Conservation (phyloP, 2,329 filamentous ascomycete species). For the Arthrobotrys musiformis region DNA sequence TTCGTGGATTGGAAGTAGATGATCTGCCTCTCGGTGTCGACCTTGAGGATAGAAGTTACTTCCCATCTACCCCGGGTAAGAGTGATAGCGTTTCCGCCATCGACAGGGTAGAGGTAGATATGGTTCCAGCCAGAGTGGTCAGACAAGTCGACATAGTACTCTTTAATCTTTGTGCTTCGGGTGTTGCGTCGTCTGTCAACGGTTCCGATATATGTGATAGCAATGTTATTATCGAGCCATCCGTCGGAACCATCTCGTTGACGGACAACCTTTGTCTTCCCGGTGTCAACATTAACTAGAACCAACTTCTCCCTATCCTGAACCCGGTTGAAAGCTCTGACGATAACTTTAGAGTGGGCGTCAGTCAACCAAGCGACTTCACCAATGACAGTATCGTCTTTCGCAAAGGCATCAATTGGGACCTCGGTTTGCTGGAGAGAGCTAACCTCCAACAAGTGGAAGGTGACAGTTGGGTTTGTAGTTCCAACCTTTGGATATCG, state of each 20-base stretch:
- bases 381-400: constrained; percentile 73
- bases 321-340: constrained; percentile 75
- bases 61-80: constrained; percentile 76
- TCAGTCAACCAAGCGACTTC: constrained; percentile 76
- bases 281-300: constrained; percentile 68
- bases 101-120: constrained; percentile 72
- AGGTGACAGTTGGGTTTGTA: constrained; percentile 73
- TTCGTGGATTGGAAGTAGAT: constrained; percentile 75
- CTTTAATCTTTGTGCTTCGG: constrained; percentile 58
- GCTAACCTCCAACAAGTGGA: constrained; percentile 70
- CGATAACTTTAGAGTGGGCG: constrained; percentile 71
- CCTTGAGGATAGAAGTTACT: constrained; percentile 70
- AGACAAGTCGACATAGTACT: constrained; percentile 74
- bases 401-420: constrained; percentile 69
- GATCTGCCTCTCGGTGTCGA: constrained; percentile 69
- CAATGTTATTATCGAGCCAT: constrained; percentile 69
- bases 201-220: constrained; percentile 65
- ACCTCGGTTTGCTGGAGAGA: constrained; percentile 64
- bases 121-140: constrained; percentile 75
- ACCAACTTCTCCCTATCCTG: constrained; percentile 74
- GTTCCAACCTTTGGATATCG: constrained; percentile 76
- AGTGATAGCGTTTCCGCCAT: constrained; percentile 68
- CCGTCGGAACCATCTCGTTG: constrained; percentile 66
- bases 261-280: constrained; percentile 66
- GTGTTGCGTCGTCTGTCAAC: constrained; percentile 58